These are phyloP conservation scores for Fusarium bulbicola DNA, from an alignment of 2,329 filamentous ascomycete species.

Conservation along the genomic window DNA sequence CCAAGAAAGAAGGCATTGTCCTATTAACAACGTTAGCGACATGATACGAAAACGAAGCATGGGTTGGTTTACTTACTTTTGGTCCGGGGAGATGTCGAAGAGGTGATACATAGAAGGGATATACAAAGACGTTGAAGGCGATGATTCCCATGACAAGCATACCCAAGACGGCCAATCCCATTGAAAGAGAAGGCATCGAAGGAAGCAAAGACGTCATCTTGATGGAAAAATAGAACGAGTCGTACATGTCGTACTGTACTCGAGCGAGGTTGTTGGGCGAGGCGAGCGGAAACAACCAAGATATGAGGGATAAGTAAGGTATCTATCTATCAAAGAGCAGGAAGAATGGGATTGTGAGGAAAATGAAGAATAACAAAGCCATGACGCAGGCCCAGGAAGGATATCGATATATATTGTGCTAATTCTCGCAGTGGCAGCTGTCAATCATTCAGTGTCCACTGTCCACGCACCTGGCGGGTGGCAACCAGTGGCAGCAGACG, in stretches of 20 bases:
- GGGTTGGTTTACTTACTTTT: conserved; percentile 42
- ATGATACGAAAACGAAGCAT: background rate
- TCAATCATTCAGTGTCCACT: conserved; percentile 15
- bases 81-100: conserved; percentile 56
- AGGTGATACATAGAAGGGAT: conserved; percentile 54
- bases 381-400: background rate
- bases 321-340: background rate
- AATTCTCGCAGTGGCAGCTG: background rate
- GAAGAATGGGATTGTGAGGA: background rate
- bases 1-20: conserved; percentile 52
- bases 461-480: conserved; percentile 5
- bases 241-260: background rate
- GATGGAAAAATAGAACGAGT: background rate
- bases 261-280: background rate
- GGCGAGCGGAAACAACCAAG: background rate
- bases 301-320: background rate
- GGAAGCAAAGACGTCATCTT: background rate
- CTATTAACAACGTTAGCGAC: conserved; percentile 38
- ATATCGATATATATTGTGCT: background rate
- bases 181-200: background rate
- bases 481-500: conserved; percentile 15
- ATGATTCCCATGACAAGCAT: background rate
- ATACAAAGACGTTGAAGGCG: conserved; percentile 48
- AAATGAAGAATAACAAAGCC: background rate
- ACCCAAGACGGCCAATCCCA: background rate